phyloP scores from a whole-genome alignment of 768 basidiomycete species.

The Russula lepida region DNA sequence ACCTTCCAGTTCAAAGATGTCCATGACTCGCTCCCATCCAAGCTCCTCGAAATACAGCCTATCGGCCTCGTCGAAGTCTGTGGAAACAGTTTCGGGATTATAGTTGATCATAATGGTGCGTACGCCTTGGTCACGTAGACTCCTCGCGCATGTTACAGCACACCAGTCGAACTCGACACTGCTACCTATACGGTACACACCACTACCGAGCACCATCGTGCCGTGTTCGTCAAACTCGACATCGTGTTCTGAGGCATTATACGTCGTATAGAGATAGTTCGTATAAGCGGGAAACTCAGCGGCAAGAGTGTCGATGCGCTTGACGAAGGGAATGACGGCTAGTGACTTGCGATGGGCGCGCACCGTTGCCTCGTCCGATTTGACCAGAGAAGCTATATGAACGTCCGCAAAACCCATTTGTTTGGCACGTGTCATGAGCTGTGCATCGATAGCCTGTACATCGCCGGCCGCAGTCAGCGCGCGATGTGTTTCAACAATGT shows the following conservation, averaged over 20 bases:
- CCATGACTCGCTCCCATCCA: conserved; percentile 97
- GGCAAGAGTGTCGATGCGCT: conserved; percentile 97
- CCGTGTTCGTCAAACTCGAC: conserved; percentile 94
- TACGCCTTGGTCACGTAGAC: conserved; percentile 85
- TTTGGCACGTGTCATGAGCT: conserved; percentile 83
- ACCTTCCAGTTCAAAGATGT: conserved; percentile 94
- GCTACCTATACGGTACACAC: conserved; percentile 96
- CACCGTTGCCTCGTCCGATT: conserved; percentile 64
- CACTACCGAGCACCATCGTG: conserved; percentile 98
- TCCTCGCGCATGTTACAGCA: conserved; percentile 95
- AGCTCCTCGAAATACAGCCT: conserved; percentile 97
- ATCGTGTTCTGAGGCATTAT: conserved; percentile 94
- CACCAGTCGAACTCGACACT: conserved; percentile 99
- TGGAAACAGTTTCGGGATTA: conserved; percentile 98
- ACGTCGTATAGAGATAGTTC: conserved; percentile 99
- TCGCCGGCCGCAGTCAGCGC: conserved; percentile 62
- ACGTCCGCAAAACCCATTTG: conserved; percentile 90
- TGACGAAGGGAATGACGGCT: conserved; percentile 92
- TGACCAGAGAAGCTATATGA: conserved; percentile 81
- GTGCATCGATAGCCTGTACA: conserved; percentile 58
- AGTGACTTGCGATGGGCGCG: conserved; percentile 81
- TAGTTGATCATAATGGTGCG: conserved; percentile 99
- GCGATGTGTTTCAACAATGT: conserved; percentile 86
- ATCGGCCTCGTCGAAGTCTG: conserved; percentile 99
- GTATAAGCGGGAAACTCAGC: conserved; percentile 98